Evolutionary conservation across 1,284 basidiomycete species (phyloP).

Genomic region (Ustanciosporium gigantosporum): DNA sequence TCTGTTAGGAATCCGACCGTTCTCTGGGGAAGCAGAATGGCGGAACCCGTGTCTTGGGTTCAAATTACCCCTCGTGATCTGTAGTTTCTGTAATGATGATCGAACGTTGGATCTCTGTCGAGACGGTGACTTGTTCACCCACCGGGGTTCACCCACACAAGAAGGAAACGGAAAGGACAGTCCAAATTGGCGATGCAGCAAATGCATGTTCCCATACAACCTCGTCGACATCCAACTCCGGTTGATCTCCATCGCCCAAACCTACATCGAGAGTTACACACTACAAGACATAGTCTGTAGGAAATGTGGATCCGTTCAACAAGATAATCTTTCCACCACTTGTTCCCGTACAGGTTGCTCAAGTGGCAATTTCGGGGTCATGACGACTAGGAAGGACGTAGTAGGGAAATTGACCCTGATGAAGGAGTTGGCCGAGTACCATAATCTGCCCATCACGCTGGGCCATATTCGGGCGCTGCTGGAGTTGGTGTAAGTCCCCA

Average conservation of each 20-base stretch:
- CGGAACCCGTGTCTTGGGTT: constrained; percentile 89
- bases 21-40: constrained; percentile 65
- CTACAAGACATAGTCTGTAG: constrained; percentile 81
- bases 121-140: constrained; percentile 82
- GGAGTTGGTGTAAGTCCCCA: constrained; percentile 47
- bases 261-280: constrained; percentile 75
- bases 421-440: too few relatives aligned
- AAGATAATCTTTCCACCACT: constrained; percentile 80
- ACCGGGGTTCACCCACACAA: constrained; percentile 31
- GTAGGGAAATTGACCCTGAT: too few relatives aligned
- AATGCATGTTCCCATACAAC: constrained; percentile 87
- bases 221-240: constrained; percentile 80
- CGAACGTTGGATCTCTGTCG: constrained; percentile 93
- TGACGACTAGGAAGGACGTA: constrained; percentile 46
- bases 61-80: constrained; percentile 83
- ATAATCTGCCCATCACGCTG: too few relatives aligned
- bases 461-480: constrained; percentile 27
- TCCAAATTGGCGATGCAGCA: constrained; percentile 59
- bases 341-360: constrained; percentile 77
- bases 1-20: constrained; percentile 83
- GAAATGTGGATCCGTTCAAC: constrained; percentile 85
- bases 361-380: constrained; percentile 68
- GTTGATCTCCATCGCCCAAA: constrained; percentile 76
- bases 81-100: constrained; percentile 83
- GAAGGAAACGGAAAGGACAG: neutral